Evolutionary conservation across 768 basidiomycete species (phyloP).

Genomic region (Lactifluus echinatus): DNA sequence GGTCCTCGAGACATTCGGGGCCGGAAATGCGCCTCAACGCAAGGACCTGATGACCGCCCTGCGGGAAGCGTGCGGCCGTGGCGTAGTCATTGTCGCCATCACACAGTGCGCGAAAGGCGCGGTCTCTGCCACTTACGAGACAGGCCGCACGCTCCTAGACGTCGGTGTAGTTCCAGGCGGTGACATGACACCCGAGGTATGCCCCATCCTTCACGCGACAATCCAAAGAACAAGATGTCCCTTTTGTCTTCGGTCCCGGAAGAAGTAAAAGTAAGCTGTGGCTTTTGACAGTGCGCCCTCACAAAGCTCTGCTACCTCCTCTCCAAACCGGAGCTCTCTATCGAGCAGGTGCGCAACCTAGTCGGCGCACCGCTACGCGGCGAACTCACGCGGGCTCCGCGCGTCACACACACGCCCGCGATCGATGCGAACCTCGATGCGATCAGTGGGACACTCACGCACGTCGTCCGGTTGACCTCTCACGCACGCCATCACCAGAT

Average conservation of each 20-base stretch:
- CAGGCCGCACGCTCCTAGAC: conserved; percentile 58
- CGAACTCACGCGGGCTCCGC: conserved; percentile 58
- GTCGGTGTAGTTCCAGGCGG: conserved; percentile 77
- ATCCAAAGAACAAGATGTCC: neutral
- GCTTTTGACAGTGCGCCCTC: conserved; percentile 60
- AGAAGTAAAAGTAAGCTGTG: neutral
- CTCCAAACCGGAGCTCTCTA: conserved; percentile 70
- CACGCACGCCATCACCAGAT: conserved; percentile 29
- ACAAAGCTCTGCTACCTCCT: conserved; percentile 86
- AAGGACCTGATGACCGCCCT: conserved; percentile 66
- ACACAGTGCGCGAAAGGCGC: conserved; percentile 84
- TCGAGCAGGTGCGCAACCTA: conserved; percentile 61
- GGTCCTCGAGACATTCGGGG: conserved; percentile 86
- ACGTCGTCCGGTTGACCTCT: conserved; percentile 56
- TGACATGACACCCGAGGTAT: conserved; percentile 95
- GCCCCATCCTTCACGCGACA: conserved; percentile 3
- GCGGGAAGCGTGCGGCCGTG: conserved; percentile 72
- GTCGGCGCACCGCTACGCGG: conserved; percentile 77
- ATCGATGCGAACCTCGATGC: conserved; percentile 46
- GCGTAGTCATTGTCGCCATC: conserved; percentile 84
- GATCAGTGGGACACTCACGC: conserved; percentile 56
- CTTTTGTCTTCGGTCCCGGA: too few species aligned
- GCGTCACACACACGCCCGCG: conserved; percentile 32
- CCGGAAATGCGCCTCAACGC: conserved; percentile 86
- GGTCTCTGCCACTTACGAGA: conserved; percentile 79